Conservation (phyloP, 495 filamentous ascomycete genomes). For the Aspergillus bertholletiae region DNA sequence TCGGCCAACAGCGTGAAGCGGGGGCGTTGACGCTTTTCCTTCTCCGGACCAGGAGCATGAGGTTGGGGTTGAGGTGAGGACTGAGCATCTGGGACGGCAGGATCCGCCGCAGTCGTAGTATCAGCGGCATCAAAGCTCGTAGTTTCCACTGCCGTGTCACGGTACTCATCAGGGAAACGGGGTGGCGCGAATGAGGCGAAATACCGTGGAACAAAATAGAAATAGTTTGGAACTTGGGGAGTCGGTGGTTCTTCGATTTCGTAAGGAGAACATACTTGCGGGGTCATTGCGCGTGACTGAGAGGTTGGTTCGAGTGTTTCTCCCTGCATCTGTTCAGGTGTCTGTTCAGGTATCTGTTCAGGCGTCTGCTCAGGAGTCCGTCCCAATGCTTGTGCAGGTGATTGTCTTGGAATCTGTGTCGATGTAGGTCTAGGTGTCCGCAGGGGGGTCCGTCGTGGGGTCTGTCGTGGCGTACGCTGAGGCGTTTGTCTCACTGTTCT, state of each 20-base stretch:
- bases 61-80: background rate
- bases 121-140: background rate
- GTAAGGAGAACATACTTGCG: background rate
- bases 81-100: background rate
- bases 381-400: background rate
- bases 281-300: background rate
- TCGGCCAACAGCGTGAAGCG: slow-evolving; percentile 61
- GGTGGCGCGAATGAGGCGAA: background rate
- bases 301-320: background rate
- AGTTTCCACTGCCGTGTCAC: background rate
- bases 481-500: background rate
- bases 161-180: background rate
- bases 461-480: background rate
- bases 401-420: too few species aligned
- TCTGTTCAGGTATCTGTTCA: background rate
- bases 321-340: background rate
- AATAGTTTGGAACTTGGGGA: background rate
- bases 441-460: background rate
- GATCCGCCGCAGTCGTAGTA: background rate
- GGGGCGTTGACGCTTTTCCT: slow-evolving; percentile 13
- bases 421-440: too few species aligned
- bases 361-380: background rate
- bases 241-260: background rate
- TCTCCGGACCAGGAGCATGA: background rate
- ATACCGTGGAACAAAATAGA: too few species aligned